A percentile compares a stretch with the other conserved stretches of the same genome.
These are phyloP conservation scores for Streptanthus diversifolius DNA, from an alignment of 345 rosid genomes.

Conservation along the genomic window DNA sequence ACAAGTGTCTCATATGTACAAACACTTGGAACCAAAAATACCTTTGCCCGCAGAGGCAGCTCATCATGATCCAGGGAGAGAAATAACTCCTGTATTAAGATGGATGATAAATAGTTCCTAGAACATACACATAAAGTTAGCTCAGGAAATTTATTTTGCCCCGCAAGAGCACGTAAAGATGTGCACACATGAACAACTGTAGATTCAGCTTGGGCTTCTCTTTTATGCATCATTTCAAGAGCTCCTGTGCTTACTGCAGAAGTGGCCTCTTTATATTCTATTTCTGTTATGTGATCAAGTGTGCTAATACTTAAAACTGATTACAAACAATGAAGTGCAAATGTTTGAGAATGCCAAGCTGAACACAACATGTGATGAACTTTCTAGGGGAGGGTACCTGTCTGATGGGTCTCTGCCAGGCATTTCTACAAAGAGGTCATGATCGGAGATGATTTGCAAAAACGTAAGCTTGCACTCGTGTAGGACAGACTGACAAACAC, in stretches of 20 bases:
- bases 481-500: constrained; percentile 88
- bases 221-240: constrained; percentile 3
- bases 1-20: constrained; percentile 18
- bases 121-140: constrained; percentile 37
- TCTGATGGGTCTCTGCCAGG: constrained; percentile 99
- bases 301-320: neutral
- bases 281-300: neutral
- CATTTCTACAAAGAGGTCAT: constrained; percentile 99
- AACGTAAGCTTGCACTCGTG: constrained; percentile 97
- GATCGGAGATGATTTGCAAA: constrained; percentile 94
- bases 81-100: constrained; percentile 92
- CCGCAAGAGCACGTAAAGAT: neutral
- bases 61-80: constrained; percentile 98
- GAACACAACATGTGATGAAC: neutral
- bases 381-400: constrained; percentile 46
- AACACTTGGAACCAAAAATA: constrained; percentile 9
- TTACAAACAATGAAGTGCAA: neutral
- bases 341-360: constrained; percentile 10
- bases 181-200: neutral
- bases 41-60: constrained; percentile 91
- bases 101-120: constrained; percentile 97
- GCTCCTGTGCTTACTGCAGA: constrained; percentile 9
- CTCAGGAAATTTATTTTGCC: constrained; percentile 20
- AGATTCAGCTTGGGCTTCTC: constrained; percentile 14
- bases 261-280: constrained; percentile 8